Conservation (phyloP, 805 yeast genomes). For the Dipodascopsis uninucleata region DNA sequence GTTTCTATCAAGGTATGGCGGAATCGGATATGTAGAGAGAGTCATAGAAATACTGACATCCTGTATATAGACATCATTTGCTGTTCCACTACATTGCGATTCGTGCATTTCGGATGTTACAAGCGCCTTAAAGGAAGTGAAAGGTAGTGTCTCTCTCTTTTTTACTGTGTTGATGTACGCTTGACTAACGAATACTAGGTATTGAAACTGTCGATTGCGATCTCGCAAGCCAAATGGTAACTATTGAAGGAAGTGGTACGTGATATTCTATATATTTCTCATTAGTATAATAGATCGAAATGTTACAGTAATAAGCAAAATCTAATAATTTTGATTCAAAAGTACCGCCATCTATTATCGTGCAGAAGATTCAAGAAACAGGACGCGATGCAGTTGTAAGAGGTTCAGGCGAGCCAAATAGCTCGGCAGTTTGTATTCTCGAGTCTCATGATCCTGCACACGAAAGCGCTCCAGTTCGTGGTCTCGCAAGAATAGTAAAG, state of each 20-base stretch:
- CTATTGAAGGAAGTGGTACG: slow-evolving; percentile 53
- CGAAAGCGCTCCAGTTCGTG: slow-evolving; percentile 62
- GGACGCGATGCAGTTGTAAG: slow-evolving; percentile 90
- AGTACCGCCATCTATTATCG: slow-evolving; percentile 71
- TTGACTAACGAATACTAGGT: slow-evolving; percentile 34
- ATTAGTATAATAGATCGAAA: too few relatives aligned
- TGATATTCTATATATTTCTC: too few relatives aligned
- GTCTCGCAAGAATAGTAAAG: slow-evolving; percentile 79
- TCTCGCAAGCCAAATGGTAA: slow-evolving; percentile 56
- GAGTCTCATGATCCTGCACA: slow-evolving; percentile 61
- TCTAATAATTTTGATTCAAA: neutral
- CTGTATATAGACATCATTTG: slow-evolving; percentile 59
- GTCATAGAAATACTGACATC: too few relatives aligned
- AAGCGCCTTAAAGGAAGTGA: slow-evolving; percentile 48
- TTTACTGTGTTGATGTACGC: neutral
- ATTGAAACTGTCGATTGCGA: slow-evolving; percentile 54
- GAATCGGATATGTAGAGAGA: too few relatives aligned
- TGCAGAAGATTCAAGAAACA: slow-evolving; percentile 60
- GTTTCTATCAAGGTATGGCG: too few relatives aligned
- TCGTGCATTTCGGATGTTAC: slow-evolving; percentile 62
- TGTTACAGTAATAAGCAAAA: too few relatives aligned
- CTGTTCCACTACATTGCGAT: slow-evolving; percentile 79
- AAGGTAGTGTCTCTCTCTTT: slow-evolving; percentile 21
- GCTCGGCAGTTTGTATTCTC: slow-evolving; percentile 84
- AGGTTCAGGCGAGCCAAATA: slow-evolving; percentile 80